These are phyloP conservation scores for Xerocomus minutiporus DNA, from an alignment of 1,284 basidiomycete genomes.

Conservation along the genomic window DNA sequence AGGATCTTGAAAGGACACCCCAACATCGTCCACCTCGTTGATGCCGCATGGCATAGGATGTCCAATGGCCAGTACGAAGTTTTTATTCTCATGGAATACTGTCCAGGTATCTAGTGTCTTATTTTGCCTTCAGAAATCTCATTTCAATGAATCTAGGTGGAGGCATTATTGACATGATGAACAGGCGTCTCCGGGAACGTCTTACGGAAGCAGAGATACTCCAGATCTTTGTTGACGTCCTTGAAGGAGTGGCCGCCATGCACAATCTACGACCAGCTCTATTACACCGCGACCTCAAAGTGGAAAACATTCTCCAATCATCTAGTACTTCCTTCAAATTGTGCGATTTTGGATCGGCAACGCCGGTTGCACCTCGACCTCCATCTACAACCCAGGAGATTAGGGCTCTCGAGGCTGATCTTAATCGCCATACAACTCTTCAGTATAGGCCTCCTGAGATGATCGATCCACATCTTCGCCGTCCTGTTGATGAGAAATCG, in stretches of 20 bases:
- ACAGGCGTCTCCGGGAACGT: constrained; percentile 88
- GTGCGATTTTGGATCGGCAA: constrained; percentile 97
- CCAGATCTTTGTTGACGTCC: constrained; percentile 95
- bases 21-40: constrained; percentile 91
- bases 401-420: constrained; percentile 81
- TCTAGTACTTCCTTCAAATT: constrained; percentile 82
- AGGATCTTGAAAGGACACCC: constrained; percentile 84
- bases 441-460: constrained; percentile 98
- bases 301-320: constrained; percentile 94
- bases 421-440: constrained; percentile 92
- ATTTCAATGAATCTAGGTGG: constrained; percentile 56
- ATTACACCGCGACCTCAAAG: constrained; percentile 96
- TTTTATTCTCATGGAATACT: constrained; percentile 99
- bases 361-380: constrained; percentile 62
- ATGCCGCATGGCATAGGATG: constrained; percentile 85
- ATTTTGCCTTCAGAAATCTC: constrained; percentile 2
- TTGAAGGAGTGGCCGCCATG: constrained; percentile 93
- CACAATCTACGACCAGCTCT: constrained; percentile 87
- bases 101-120: constrained; percentile 47
- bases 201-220: constrained; percentile 94
- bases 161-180: constrained; percentile 99
- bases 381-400: constrained; percentile 79
- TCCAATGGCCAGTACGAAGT: constrained; percentile 88
- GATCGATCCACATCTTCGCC: constrained; percentile 85
- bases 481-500: constrained; percentile 89